Percentiles rank a stretch among this genome's conserved stretches.
These are phyloP conservation scores for Myxozyma kluyveri DNA, from an alignment of 805 yeast genomes.

Conservation along the genomic window DNA sequence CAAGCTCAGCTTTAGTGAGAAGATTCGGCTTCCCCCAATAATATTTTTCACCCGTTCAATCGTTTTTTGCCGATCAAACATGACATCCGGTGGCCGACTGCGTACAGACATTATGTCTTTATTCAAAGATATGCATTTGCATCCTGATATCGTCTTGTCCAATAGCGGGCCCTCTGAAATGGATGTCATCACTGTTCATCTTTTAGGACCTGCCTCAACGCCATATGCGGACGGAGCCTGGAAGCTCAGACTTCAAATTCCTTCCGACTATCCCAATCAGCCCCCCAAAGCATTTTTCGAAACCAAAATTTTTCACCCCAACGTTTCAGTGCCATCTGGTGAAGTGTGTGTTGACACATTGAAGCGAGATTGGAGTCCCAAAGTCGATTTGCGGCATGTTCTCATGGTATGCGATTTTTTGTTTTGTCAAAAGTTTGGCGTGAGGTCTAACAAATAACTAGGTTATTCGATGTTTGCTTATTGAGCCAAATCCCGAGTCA, in stretches of 20 bases:
- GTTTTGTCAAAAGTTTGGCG: not conserved
- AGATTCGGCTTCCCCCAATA: no score
- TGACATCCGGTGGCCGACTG: no score
- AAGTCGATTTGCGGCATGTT: conserved; percentile 33
- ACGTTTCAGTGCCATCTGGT: conserved; percentile 36
- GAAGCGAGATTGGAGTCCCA: conserved; percentile 36
- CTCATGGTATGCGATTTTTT: conserved; percentile 24
- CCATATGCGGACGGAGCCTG: conserved; percentile 49
- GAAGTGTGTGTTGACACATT: conserved; percentile 39
- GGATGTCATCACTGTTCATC: conserved; percentile 16
- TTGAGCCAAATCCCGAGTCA: conserved; percentile 38
- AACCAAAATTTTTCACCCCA: conserved; percentile 36
- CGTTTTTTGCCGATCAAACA: no score
- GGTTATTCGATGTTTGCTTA: conserved; percentile 36
- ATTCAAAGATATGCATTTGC: conserved; percentile 9
- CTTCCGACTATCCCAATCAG: conserved; percentile 43
- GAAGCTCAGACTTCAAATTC: conserved; percentile 43
- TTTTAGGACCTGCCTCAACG: conserved; percentile 44
- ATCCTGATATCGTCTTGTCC: conserved; percentile 26
- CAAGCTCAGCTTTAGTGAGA: no score
- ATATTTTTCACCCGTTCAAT: no score
- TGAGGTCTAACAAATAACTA: not conserved
- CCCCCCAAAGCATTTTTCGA: conserved; percentile 48
- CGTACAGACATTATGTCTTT: conserved; percentile 20
- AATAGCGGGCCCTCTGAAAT: conserved; percentile 22